Conservation (phyloP, 192 early-diverging fungal species). For the Backusella mclennaniae region DNA sequence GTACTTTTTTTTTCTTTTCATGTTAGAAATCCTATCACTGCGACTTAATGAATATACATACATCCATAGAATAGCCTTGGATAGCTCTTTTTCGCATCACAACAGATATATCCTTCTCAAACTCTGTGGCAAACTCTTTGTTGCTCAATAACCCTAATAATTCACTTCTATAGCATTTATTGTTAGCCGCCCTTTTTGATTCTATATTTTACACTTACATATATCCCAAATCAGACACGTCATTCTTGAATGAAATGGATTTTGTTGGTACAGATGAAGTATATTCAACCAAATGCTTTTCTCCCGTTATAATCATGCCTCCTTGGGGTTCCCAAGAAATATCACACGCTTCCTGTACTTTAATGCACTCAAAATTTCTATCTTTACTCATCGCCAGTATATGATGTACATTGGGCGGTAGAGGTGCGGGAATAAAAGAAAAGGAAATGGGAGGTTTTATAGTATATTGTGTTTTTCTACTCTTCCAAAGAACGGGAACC, state of each 20-base stretch:
- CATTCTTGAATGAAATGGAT: not conserved
- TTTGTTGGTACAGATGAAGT: not conserved
- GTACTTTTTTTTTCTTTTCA: conserved; percentile 22
- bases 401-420: conserved; percentile 26
- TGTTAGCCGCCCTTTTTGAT: not conserved
- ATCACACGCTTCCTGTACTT: conserved; percentile 48
- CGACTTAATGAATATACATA: conserved; percentile 38
- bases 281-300: conserved; percentile 18
- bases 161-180: not conserved
- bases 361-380: conserved; percentile 46
- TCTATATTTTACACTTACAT: not conserved
- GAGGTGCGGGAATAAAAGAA: not conserved
- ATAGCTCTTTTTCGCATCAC: conserved; percentile 76
- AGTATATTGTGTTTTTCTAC: not conserved
- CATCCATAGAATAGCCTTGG: conserved; percentile 79
- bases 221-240: not conserved
- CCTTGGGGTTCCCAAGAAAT: conserved; percentile 57
- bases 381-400: conserved; percentile 54
- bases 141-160: not conserved
- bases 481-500: conserved; percentile 39
- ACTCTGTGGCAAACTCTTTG: not conserved
- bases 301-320: conserved; percentile 42
- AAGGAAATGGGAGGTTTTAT: not conserved
- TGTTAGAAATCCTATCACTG: conserved; percentile 35
- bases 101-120: conserved; percentile 73